phyloP scores from a whole-genome alignment of 768 basidiomycete species.

The Mrakia hoshinonis region DNA sequence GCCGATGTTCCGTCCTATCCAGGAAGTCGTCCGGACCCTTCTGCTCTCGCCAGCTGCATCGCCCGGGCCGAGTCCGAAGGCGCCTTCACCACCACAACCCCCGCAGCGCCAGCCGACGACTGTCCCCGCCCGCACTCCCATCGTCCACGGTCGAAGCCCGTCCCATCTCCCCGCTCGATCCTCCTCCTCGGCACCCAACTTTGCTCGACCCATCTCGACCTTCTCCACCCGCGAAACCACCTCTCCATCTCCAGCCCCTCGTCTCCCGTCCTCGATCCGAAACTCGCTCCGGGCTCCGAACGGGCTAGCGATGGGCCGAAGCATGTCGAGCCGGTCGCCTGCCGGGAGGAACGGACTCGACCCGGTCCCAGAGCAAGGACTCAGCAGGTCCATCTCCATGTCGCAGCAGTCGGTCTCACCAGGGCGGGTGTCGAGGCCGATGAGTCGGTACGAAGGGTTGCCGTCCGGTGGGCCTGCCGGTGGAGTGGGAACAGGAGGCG shows the following conservation, averaged over 20 bases:
- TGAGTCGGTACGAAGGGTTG: not conserved
- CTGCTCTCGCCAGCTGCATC: not conserved
- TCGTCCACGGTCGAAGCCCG: too few species aligned
- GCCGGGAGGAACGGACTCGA: not conserved
- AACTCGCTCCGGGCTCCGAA: too few species aligned
- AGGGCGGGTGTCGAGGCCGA: not conserved
- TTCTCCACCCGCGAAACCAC: too few species aligned
- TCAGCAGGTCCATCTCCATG: not conserved
- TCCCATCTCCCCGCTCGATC: too few species aligned
- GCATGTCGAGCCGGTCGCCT: too few species aligned
- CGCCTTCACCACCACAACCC: too few species aligned
- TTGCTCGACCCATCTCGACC: too few species aligned
- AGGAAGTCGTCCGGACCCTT: constrained; percentile 8
- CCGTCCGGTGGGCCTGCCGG: not conserved
- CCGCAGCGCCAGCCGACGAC: not conserved
- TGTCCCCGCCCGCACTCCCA: not conserved
- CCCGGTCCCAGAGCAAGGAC: not conserved
- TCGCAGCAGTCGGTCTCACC: not conserved
- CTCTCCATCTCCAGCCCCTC: too few species aligned
- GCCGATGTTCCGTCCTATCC: too few species aligned
- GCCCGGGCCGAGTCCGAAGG: not conserved
- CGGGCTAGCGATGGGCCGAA: too few species aligned
- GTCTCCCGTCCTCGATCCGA: too few species aligned
- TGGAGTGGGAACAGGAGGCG: not conserved
- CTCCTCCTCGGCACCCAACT: too few species aligned